These are phyloP conservation scores for Penicillium robsamsonii DNA, from an alignment of 495 filamentous ascomycete species.

Conservation along the genomic window DNA sequence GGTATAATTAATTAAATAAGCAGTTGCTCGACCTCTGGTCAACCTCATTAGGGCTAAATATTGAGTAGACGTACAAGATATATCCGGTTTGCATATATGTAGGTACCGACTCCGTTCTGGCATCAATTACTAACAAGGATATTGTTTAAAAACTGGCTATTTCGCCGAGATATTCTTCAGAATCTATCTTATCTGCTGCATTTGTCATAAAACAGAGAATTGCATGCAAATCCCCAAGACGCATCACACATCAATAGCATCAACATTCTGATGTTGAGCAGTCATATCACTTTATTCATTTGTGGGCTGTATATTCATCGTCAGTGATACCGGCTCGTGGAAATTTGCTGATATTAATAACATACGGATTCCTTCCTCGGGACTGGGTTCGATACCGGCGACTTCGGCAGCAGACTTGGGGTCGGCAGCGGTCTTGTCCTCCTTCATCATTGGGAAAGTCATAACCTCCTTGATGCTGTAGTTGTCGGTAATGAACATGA, in stretches of 20 bases:
- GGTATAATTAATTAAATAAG: neutral
- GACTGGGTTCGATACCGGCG: constrained; percentile 58
- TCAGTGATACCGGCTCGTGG: constrained; percentile 30
- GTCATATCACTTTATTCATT: constrained; percentile 31
- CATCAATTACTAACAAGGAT: neutral
- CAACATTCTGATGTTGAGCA: constrained; percentile 4
- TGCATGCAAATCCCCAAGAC: constrained; percentile 6
- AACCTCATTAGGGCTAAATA: neutral
- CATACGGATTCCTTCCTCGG: constrained; percentile 69
- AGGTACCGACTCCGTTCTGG: neutral
- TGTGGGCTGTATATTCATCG: constrained; percentile 36
- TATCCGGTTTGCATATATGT: neutral
- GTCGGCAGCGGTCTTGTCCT: constrained; percentile 50
- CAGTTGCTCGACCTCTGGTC: neutral
- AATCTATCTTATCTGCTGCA: constrained; percentile 18
- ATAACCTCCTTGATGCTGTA: constrained; percentile 96
- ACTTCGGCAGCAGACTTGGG: constrained; percentile 64
- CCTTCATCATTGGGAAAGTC: constrained; percentile 87
- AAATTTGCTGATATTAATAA: constrained; percentile 35
- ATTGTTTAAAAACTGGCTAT: neutral
- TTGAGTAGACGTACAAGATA: neutral
- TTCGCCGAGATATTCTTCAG: constrained; percentile 3
- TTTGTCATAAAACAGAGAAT: constrained; percentile 11
- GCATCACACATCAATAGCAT: constrained; percentile 5
- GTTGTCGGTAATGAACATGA: constrained; percentile 97